Conservation (phyloP, 2,329 filamentous ascomycete genomes). For the Apiospora hydei region DNA sequence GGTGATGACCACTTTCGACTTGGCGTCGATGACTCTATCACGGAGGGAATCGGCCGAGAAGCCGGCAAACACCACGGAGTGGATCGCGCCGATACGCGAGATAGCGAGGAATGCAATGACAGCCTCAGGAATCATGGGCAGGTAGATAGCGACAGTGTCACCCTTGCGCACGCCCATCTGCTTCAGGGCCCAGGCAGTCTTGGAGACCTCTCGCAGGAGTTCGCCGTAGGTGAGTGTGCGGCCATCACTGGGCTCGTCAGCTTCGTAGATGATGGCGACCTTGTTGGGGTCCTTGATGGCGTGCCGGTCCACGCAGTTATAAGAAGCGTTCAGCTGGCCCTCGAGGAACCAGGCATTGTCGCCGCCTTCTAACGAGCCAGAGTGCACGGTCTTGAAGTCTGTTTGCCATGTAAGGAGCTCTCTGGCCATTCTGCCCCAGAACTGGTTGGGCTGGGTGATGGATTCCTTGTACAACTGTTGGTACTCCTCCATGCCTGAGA, state of each 20-base stretch:
- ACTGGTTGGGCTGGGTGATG: slow-evolving; percentile 85
- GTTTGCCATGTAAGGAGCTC: slow-evolving; percentile 89
- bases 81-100: slow-evolving; percentile 89
- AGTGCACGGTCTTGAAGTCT: slow-evolving; percentile 90
- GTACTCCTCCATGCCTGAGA: slow-evolving; percentile 69
- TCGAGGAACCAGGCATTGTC: slow-evolving; percentile 96
- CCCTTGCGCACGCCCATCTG: slow-evolving; percentile 97
- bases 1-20: slow-evolving; percentile 94
- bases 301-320: slow-evolving; percentile 97
- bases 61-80: slow-evolving; percentile 97
- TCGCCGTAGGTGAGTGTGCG: slow-evolving; percentile 92
- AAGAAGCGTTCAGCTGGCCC: slow-evolving; percentile 91
- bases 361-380: slow-evolving; percentile 77
- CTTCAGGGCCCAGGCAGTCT: slow-evolving; percentile 86
- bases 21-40: slow-evolving; percentile 90
- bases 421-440: slow-evolving; percentile 87
- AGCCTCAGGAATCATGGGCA: slow-evolving; percentile 99
- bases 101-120: slow-evolving; percentile 91
- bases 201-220: slow-evolving; percentile 90
- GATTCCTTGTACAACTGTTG: slow-evolving; percentile 79
- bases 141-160: slow-evolving; percentile 94
- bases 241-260: slow-evolving; percentile 86
- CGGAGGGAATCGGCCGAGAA: slow-evolving; percentile 97
- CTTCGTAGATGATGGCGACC: slow-evolving; percentile 98
- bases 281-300: slow-evolving; percentile 93